These are phyloP conservation scores for Peniophora sp. DNA, from an alignment of 1,284 basidiomycete species.

Conservation along the genomic window DNA sequence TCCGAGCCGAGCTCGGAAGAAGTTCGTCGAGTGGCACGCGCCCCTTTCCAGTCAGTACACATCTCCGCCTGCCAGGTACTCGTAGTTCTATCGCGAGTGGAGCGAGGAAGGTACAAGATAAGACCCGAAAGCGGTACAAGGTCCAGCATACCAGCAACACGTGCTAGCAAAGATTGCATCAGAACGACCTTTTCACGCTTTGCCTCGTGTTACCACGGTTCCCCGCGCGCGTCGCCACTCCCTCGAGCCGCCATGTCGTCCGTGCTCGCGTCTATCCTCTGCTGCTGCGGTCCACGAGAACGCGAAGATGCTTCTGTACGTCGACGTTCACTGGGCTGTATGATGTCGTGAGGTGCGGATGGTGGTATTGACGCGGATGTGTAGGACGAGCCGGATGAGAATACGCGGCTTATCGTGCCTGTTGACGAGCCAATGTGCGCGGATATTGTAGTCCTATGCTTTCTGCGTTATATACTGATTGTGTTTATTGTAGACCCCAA, in stretches of 20 bases:
- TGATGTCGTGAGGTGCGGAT: not conserved
- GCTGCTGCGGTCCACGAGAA: constrained; percentile 15
- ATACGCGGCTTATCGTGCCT: constrained; percentile 22
- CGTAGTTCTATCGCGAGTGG: too few relatives aligned
- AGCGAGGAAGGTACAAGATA: too few relatives aligned
- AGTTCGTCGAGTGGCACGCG: too few relatives aligned
- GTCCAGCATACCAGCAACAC: too few relatives aligned
- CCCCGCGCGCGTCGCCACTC: too few relatives aligned
- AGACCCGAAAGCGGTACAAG: too few relatives aligned
- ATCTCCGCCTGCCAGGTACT: too few relatives aligned
- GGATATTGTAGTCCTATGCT: constrained; percentile 11
- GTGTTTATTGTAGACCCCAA: constrained; percentile 7
- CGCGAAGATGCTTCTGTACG: constrained; percentile 12
- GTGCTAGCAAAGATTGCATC: too few relatives aligned
- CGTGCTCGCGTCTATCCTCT: constrained; percentile 9
- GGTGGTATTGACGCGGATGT: not conserved
- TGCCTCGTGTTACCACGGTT: too few relatives aligned
- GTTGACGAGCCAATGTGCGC: constrained; percentile 16
- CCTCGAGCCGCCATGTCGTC: not conserved
- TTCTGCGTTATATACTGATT: not conserved
- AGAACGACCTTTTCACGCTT: too few relatives aligned
- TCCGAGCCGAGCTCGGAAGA: too few relatives aligned
- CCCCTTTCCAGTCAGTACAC: too few relatives aligned
- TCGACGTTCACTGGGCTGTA: not conserved
- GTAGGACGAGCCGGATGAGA: constrained; percentile 21